Base-by-base conservation (phyloP, 352 stramenopile genomes). In the Thalassiosira hispida region DNA sequence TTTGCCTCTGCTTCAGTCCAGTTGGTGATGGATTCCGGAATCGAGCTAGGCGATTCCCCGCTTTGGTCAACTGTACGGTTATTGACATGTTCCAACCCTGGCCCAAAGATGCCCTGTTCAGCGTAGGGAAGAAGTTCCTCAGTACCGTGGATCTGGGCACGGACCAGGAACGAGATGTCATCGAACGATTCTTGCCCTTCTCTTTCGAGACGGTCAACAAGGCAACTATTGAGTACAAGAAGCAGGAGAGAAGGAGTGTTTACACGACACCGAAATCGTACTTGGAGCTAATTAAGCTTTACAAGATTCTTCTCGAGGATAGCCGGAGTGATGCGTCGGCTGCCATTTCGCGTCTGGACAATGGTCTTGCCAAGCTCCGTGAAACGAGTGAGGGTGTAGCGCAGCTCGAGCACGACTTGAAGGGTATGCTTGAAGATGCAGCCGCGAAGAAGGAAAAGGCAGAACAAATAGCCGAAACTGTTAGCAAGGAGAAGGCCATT, bases 1-100 rank as follows among this genome's bases (percentile, higher is more conserved):
- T 98, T 20, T 93, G 98, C 49, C 92, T 99, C 82, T 98, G 95
- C 77, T 99, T 99, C 74, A 98, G 95, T 35, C 97, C 97, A 0
- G 97, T 99, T 29, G 97, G 97, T 8, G 95, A 97, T 11, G 92
- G 95, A 18, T 98, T 99, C 85, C 91, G 97, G 2, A 95, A 98
- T 9, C 95, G 97, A 31, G 97, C 96, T 16, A 90, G 96, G 44
- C 90, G 96, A 4, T 99, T 99, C 90, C 97, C 97, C 1, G 97
- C 95, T n/a, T 84, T 99, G 0, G 95, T 98, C 20, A 98, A 98
- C 74, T 98, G 96, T 68, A 98, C 97, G 2, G 94, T 97, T 11
- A 98, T 98, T 70, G 96, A 99, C 68, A 98, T 96, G 92, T 99
- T 99, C 83, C 96, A 98, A 69, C 95, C 97, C 3, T 99, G 97